Evolutionary conservation across 2,329 filamentous ascomycete genomes (phyloP), one percentile per base, ranked within the genome.

Genomic region (Paraconiothyrium sp.): DNA sequence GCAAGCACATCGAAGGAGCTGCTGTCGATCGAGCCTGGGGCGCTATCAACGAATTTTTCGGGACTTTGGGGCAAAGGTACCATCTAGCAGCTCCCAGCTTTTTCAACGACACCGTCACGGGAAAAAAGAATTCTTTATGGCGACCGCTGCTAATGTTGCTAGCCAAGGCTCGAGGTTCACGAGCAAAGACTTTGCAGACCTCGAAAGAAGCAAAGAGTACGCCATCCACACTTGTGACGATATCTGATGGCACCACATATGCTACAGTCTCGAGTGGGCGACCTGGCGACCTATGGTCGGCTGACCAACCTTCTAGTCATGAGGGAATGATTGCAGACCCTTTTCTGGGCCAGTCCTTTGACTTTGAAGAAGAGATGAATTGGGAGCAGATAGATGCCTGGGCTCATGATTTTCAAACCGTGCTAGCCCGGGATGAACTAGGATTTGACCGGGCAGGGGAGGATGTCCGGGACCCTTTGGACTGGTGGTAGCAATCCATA

Each of bases 21-120:
- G 75, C 79, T 4, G 67, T 81, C 0, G 84, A 86, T 63, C 75
- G 83, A 1, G 82, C 80, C 0, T 86, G 84, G 84, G 65, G 77
- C 1, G 81, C 81, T 0, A 73, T 86, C 5, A 81, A 84, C 47
- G 35, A 48, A 4, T 56, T 59, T 51, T 64, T 66, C 24, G 37
- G 16, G 7, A 34, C n/a, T 41, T 61, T n/a, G 46, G 35, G 44
- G n/a, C 22, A 59, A 8, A 51, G 49, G 10, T 41, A 16, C 34
- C 7, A n/a, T 41, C 14, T 13, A 8, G n/a, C 6, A 30, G 20
- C 51, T 16, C 10, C 16, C 10, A 32, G 44, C 3, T 13, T 39
- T 8, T 14, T 30, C 10, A 16, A 37, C 14, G 14, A 14, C 22
- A 24, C 13, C 3, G 2, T 22, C 20, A 14, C 22, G n/a, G 14